Percentiles rank a stretch among this genome's conserved stretches.
Evolutionary conservation across 352 stramenopile genomes (phyloP).

Genomic region (Pythium grandisporangium): DNA sequence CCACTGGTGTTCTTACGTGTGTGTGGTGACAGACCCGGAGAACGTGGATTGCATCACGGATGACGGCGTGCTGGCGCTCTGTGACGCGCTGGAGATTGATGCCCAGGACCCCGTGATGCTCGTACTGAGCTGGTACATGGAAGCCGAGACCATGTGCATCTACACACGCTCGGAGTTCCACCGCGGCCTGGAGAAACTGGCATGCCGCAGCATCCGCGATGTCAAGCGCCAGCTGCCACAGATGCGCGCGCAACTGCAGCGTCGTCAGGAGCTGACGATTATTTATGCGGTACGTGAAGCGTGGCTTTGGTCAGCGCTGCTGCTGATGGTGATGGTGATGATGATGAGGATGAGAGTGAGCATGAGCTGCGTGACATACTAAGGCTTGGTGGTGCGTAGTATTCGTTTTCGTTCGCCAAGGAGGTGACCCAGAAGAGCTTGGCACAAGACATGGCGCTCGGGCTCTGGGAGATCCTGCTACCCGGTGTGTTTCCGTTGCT

Average conservation of each 20-base stretch:
- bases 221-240: conserved; percentile 36
- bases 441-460: conserved; percentile 54
- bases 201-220: conserved; percentile 47
- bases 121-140: conserved; percentile 73
- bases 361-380: no score
- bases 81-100: conserved; percentile 59
- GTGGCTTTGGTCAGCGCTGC: neutral
- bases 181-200: conserved; percentile 55
- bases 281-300: conserved; percentile 69
- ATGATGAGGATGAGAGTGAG: no score
- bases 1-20: conserved; percentile 5
- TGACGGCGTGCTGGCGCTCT: conserved; percentile 70
- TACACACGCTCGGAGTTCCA: conserved; percentile 71
- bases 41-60: conserved; percentile 58
- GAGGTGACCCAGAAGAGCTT: conserved; percentile 79
- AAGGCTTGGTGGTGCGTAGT: conserved; percentile 22
- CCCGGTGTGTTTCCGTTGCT: conserved; percentile 51
- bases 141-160: conserved; percentile 65
- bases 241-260: conserved; percentile 38
- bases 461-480: conserved; percentile 67
- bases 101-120: conserved; percentile 75
- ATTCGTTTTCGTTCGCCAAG: conserved; percentile 78
- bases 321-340: neutral
- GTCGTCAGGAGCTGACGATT: conserved; percentile 38
- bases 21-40: conserved; percentile 57